Percentiles rank a stretch among this genome's conserved stretches.
These are phyloP conservation scores for Apiospora aurea DNA, from an alignment of 2,329 filamentous ascomycete genomes.

Conservation along the genomic window DNA sequence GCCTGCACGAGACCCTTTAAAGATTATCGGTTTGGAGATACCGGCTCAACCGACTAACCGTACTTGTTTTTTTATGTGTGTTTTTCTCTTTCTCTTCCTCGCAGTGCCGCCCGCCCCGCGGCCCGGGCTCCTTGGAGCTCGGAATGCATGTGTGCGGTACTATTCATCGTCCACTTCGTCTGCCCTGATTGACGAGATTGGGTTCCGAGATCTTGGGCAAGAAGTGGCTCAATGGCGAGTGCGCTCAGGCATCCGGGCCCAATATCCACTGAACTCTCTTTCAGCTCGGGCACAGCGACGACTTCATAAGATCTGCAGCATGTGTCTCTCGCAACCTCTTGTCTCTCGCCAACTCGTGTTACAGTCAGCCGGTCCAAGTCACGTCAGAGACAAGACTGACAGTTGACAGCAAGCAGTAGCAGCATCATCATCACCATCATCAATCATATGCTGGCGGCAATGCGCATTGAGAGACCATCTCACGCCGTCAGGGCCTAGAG, in stretches of 20 bases:
- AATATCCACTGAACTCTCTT: conserved; percentile 15
- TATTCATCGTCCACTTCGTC: background rate
- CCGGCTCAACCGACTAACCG: conserved; percentile 7
- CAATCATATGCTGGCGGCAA: conserved; percentile 3
- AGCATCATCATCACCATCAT: background rate
- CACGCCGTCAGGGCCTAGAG: conserved; percentile 1
- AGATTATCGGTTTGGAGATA: background rate
- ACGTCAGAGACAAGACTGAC: conserved; percentile 17
- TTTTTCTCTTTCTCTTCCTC: background rate
- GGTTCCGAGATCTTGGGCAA: background rate
- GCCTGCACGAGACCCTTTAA: conserved; percentile 8
- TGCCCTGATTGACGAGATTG: background rate
- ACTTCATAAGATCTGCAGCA: conserved; percentile 7
- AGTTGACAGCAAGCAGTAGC: conserved; percentile 3
- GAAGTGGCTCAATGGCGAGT: background rate
- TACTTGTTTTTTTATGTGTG: background rate
- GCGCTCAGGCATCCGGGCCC: background rate
- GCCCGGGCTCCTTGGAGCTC: conserved; percentile 4
- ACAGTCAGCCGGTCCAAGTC: conserved; percentile 1
- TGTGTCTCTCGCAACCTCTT: background rate
- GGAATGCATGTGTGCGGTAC: background rate
- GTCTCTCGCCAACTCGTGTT: background rate
- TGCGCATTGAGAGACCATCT: conserved; percentile 16
- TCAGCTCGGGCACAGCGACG: conserved; percentile 9
- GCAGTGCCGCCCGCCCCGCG: conserved; percentile 2